phyloP scores from a whole-genome alignment of 2,329 filamentous ascomycete species.

The Coniochaeta sp. region DNA sequence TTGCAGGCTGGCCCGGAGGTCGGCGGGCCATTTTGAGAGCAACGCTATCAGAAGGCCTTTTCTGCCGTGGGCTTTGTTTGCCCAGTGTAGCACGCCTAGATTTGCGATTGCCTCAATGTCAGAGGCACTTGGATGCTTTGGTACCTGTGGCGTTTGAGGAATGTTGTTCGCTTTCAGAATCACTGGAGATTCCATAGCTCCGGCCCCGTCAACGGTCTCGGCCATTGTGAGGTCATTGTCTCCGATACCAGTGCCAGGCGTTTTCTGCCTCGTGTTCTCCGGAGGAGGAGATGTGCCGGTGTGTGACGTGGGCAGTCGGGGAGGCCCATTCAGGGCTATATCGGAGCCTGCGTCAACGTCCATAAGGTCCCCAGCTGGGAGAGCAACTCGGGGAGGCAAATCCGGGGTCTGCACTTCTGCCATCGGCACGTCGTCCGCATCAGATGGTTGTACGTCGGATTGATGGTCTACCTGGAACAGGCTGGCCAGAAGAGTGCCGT shows the following conservation, averaged over 20 bases:
- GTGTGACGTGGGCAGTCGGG: too few species aligned
- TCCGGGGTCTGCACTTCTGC: conserved; percentile 8
- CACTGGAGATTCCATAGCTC: too few species aligned
- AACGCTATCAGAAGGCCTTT: conserved; percentile 21
- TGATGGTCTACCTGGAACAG: background rate
- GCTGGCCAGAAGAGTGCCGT: background rate
- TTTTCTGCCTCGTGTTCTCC: conserved; percentile 2
- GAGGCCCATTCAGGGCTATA: background rate
- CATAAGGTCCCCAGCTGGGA: background rate
- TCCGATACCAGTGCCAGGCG: background rate
- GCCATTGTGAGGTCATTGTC: conserved; percentile 8
- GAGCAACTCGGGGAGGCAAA: background rate
- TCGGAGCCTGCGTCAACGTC: background rate
- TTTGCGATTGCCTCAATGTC: conserved; percentile 10
- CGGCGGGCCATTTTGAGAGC: conserved; percentile 15
- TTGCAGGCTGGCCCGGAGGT: background rate
- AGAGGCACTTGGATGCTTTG: background rate
- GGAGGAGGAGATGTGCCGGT: too few species aligned
- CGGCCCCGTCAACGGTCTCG: too few species aligned
- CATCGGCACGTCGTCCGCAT: conserved; percentile 5
- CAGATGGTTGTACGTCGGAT: background rate
- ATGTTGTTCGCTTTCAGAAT: background rate
- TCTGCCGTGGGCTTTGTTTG: background rate
- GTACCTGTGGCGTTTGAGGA: background rate
- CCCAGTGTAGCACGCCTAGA: conserved; percentile 4